phyloP scores from a whole-genome alignment of 2,329 filamentous ascomycete genomes.

The Talaromyces funiculosus region DNA sequence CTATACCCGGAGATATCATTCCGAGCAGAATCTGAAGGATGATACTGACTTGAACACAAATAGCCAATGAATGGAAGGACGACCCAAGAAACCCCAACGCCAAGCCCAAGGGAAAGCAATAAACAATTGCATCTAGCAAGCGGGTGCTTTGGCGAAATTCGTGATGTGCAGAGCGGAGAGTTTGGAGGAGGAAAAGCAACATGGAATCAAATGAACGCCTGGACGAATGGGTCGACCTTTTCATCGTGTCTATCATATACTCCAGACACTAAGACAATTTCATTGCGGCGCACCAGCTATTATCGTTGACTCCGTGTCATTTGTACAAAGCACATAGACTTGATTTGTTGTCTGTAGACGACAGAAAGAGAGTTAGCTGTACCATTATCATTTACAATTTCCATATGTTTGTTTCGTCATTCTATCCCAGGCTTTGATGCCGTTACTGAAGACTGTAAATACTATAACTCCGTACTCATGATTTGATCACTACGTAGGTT shows the following conservation, averaged over 20 bases:
- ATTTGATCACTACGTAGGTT: not conserved
- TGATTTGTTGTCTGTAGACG: constrained; percentile 30
- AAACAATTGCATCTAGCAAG: not conserved
- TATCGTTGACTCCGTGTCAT: constrained; percentile 11
- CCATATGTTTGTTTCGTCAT: not conserved
- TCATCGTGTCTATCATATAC: not conserved
- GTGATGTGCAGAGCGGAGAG: not conserved
- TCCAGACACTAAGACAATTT: not conserved
- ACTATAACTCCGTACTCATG: not conserved
- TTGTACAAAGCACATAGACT: constrained; percentile 38
- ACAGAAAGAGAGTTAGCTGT: constrained; percentile 32
- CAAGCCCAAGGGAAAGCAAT: constrained; percentile 26
- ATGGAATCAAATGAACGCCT: not conserved
- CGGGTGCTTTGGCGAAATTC: not conserved
- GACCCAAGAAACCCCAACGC: constrained; percentile 72
- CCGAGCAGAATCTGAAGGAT: not conserved
- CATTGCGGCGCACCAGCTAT: not conserved
- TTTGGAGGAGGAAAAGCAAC: not conserved
- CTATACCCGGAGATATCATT: not conserved
- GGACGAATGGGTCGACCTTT: not conserved
- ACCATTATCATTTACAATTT: constrained; percentile 24
- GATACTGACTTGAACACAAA: not conserved
- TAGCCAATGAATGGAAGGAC: constrained; percentile 94
- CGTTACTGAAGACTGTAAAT: not conserved
- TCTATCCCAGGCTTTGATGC: too few relatives aligned